Base-by-base conservation (phyloP, 2,329 filamentous ascomycete species). In the Botrytis deweyae region DNA sequence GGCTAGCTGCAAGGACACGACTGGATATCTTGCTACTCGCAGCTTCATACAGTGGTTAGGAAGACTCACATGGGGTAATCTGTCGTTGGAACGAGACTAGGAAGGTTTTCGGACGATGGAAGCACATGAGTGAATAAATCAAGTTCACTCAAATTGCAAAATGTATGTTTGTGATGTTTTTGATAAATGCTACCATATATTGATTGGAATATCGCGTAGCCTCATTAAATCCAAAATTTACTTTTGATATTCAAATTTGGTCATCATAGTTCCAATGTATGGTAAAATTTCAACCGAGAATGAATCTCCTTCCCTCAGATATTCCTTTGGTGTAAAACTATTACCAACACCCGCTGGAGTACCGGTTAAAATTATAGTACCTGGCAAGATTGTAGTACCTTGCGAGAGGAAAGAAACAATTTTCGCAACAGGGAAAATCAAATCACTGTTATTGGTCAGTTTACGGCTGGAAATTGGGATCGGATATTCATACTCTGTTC, bases 231-330 rank as follows among this genome's bases (percentile, higher is more conserved):
- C 25, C 5, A 12, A 40, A 40, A 7, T 44, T 75, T 75, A 87
- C 81, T 78, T 79, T 70, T 78, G 78, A 58, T 75, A 74, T 68
- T 77, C 76, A 72, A 86, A 83, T 75, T 82, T 84, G 36, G 82
- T 87, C 46, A 85, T 81, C 76, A 87, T 78, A 0, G 86, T 87
- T 16, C 85, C 86, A 68, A 87, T 83, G 78, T 85, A 79, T 22
- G 85, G 85, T 70, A 84, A 76, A 73, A 87, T 81, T 81, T 87
- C 85, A 8, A 87, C 85, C 0, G 82, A 80, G 76, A 87, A 86
- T 75, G 85, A 82, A 74, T 86, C 85, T 2, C 85, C 85, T 3
- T 81, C 81, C 74, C 81, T 83, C 72, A 87, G 76, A 74, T 83
- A 85, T 72, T 83, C 83, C 76, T 84, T 83, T 3, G 85, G 80